These are phyloP conservation scores for Salix caprea DNA, from an alignment of 345 rosid genomes.

Conservation along the genomic window DNA sequence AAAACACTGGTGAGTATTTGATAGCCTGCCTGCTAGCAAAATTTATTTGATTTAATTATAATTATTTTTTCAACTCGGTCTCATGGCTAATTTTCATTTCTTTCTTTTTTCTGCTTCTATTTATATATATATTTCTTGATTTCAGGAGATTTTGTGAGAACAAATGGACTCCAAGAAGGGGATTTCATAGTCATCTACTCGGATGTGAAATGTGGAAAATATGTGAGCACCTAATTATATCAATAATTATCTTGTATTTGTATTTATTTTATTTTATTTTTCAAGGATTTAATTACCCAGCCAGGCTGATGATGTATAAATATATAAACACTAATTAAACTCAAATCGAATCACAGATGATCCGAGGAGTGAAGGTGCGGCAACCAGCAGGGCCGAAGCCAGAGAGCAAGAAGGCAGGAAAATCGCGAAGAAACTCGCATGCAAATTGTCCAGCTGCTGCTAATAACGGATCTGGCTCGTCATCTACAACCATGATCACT, in stretches of 20 bases:
- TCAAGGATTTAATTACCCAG: background rate
- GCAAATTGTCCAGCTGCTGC: constrained; percentile 27
- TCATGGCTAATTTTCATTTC: background rate
- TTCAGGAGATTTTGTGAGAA: constrained; percentile 85
- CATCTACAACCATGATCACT: constrained; percentile 8
- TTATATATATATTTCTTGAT: background rate
- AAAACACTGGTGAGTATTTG: constrained; percentile 66
- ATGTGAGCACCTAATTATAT: constrained; percentile 38
- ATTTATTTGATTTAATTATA: background rate
- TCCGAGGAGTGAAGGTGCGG: constrained; percentile 95
- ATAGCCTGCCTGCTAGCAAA: background rate
- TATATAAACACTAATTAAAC: background rate
- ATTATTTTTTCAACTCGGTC: background rate
- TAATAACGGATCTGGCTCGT: constrained; percentile 4
- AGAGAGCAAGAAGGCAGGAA: constrained; percentile 62
- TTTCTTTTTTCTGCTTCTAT: background rate
- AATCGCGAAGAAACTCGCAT: constrained; percentile 53
- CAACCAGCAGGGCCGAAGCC: constrained; percentile 60
- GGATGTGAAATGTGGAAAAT: constrained; percentile 90
- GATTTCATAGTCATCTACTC: constrained; percentile 98
- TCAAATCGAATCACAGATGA: constrained; percentile 43
- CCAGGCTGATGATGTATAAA: background rate
- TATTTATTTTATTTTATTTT: background rate
- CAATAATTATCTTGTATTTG: background rate
- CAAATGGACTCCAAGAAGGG: constrained; percentile 97